phyloP scores from a whole-genome alignment of 805 yeast species.

The Metschnikowia gruessii region DNA sequence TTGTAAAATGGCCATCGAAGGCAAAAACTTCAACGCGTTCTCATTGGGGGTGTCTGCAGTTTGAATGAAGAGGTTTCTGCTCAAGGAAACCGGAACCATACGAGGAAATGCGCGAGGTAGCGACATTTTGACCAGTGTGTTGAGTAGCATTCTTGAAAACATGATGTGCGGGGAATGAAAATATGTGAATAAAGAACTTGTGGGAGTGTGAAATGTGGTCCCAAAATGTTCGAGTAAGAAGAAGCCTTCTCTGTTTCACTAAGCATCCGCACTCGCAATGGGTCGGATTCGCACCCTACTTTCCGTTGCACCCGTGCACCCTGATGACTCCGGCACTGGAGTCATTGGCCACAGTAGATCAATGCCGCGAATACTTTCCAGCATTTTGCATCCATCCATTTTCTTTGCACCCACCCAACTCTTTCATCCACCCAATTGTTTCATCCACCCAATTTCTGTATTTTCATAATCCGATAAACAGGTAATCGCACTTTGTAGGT shows the following conservation, averaged over 20 bases:
- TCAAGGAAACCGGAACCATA: neutral
- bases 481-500: too few relatives aligned
- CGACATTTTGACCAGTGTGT: neutral
- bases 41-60: constrained; percentile 86
- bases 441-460: too few relatives aligned
- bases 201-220: too few relatives aligned
- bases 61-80: constrained; percentile 57
- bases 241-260: too few relatives aligned
- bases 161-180: neutral
- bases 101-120: constrained; percentile 2
- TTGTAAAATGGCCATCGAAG: constrained; percentile 63
- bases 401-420: too few relatives aligned
- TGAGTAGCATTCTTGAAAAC: constrained; percentile 3
- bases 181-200: too few relatives aligned
- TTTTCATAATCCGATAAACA: too few relatives aligned
- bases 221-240: too few relatives aligned
- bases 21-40: constrained; percentile 79
- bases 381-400: constrained; percentile 1
- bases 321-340: constrained; percentile 1
- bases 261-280: too few relatives aligned
- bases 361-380: constrained; percentile 4
- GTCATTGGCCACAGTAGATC: constrained; percentile 1
- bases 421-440: too few relatives aligned
- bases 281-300: neutral
- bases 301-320: constrained; percentile 6